Percentiles rank a stretch among this genome's conserved stretches.
phyloP scores from a whole-genome alignment of 163 green algal genomes.

The Volvox carteri region DNA sequence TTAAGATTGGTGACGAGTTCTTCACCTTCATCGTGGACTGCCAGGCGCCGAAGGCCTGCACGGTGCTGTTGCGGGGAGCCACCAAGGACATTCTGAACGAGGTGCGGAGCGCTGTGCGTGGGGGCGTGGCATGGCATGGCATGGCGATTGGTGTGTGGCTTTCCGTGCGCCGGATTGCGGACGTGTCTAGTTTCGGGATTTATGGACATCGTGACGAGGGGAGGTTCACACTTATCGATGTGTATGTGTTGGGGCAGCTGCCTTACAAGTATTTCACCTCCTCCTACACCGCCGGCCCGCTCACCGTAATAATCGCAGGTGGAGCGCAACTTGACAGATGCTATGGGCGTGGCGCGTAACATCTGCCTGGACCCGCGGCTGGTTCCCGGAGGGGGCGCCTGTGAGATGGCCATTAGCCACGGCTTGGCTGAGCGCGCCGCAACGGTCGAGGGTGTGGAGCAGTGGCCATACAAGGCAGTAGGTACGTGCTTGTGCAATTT shows the following conservation, averaged over 20 bases:
- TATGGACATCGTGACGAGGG: too few relatives aligned
- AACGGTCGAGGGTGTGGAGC: conserved; percentile 56
- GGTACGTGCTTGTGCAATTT: too few relatives aligned
- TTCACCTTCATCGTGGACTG: conserved; percentile 99
- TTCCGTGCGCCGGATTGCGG: too few relatives aligned
- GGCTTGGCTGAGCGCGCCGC: conserved; percentile 67
- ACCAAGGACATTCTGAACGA: conserved; percentile 98
- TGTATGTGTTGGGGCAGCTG: too few relatives aligned
- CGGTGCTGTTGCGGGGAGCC: conserved; percentile 95
- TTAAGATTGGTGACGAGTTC: conserved; percentile 99
- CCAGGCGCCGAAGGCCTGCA: conserved; percentile 97
- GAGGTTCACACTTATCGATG: too few relatives aligned
- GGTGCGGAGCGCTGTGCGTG: conserved; percentile 68
- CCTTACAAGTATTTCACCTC: too few relatives aligned
- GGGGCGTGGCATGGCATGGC: too few relatives aligned
- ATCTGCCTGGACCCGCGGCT: conserved; percentile 92
- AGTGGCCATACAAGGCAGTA: conserved; percentile 69
- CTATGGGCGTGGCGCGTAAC: conserved; percentile 96
- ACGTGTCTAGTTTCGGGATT: too few relatives aligned
- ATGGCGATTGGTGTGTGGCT: too few relatives aligned
- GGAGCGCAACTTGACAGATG: conserved; percentile 93
- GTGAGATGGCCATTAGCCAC: conserved; percentile 96
- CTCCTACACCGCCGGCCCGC: too few relatives aligned
- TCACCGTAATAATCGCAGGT: too few relatives aligned
- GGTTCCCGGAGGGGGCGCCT: conserved; percentile 95